These are phyloP conservation scores for Myxozyma vanderwaltii DNA, from an alignment of 805 yeast species.

Conservation along the genomic window DNA sequence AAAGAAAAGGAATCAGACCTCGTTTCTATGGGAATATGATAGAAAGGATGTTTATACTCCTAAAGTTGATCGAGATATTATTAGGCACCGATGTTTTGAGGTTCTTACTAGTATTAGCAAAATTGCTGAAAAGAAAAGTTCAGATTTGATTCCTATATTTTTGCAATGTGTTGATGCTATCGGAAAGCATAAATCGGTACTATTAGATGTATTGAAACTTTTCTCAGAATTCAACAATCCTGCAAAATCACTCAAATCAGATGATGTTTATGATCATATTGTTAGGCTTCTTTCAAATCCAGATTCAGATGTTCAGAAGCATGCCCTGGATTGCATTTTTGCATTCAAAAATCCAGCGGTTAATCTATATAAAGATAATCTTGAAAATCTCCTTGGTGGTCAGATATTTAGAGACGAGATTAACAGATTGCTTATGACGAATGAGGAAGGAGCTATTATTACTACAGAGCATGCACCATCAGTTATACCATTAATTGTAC, in stretches of 20 bases:
- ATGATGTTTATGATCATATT: conserved; percentile 56
- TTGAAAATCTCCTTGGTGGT: conserved; percentile 77
- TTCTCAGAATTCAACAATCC: conserved; percentile 68
- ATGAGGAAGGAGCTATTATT: conserved; percentile 52
- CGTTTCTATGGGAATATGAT: neutral
- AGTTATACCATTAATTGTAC: conserved; percentile 70
- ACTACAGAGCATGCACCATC: conserved; percentile 60
- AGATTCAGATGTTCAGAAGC: conserved; percentile 62
- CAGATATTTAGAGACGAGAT: conserved; percentile 84
- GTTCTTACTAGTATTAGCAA: conserved; percentile 61
- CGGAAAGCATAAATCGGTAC: conserved; percentile 13
- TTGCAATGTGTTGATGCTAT: conserved; percentile 39
- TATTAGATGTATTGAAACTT: conserved; percentile 54
- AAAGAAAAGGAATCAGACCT: neutral
- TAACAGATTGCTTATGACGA: conserved; percentile 58
- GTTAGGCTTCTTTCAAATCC: conserved; percentile 63
- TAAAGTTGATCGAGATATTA: conserved; percentile 6
- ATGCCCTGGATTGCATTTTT: conserved; percentile 69
- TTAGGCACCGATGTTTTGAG: conserved; percentile 45
- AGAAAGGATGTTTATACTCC: conserved; percentile 1
- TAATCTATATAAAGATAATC: conserved; percentile 69
- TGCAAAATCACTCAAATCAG: conserved; percentile 54
- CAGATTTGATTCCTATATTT: conserved; percentile 60
- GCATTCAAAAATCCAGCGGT: conserved; percentile 62
- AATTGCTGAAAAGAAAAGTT: conserved; percentile 67